phyloP scores from a whole-genome alignment of 2,329 filamentous ascomycete species.

The Juglanconis oblonga region DNA sequence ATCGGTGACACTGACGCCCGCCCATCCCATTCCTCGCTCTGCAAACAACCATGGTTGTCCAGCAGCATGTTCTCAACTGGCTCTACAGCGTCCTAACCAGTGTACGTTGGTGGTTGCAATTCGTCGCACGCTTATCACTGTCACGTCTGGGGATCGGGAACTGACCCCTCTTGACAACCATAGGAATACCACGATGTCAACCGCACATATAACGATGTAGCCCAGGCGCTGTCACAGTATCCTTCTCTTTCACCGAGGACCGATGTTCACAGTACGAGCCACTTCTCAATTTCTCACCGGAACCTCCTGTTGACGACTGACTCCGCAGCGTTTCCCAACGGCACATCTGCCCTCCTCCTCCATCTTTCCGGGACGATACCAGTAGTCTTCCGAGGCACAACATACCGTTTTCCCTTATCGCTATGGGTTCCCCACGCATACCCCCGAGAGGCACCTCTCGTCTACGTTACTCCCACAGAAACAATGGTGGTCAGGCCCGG shows the following conservation, averaged over 20 bases:
- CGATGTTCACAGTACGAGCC: slow-evolving; percentile 82
- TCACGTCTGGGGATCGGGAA: slow-evolving; percentile 4
- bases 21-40: background rate
- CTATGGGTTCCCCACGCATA: slow-evolving; percentile 94
- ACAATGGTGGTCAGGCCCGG: slow-evolving; percentile 88
- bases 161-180: slow-evolving; percentile 12
- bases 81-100: slow-evolving; percentile 86
- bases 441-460: slow-evolving; percentile 78
- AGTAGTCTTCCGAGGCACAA: slow-evolving; percentile 83
- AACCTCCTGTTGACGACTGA: slow-evolving; percentile 20
- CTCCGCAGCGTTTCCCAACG: slow-evolving; percentile 77
- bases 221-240: slow-evolving; percentile 74
- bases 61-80: slow-evolving; percentile 91
- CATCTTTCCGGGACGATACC: slow-evolving; percentile 85
- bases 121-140: slow-evolving; percentile 4
- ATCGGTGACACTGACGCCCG: background rate
- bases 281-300: slow-evolving; percentile 6
- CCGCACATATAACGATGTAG: slow-evolving; percentile 88
- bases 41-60: slow-evolving; percentile 60
- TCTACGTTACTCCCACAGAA: slow-evolving; percentile 84
- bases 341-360: slow-evolving; percentile 79
- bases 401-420: slow-evolving; percentile 86
- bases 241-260: slow-evolving; percentile 80
- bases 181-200: slow-evolving; percentile 94
- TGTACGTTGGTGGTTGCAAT: slow-evolving; percentile 41